Evolutionary conservation across 192 early-diverging fungal genomes (phyloP).

Genomic region (Linnemannia hyalina): DNA sequence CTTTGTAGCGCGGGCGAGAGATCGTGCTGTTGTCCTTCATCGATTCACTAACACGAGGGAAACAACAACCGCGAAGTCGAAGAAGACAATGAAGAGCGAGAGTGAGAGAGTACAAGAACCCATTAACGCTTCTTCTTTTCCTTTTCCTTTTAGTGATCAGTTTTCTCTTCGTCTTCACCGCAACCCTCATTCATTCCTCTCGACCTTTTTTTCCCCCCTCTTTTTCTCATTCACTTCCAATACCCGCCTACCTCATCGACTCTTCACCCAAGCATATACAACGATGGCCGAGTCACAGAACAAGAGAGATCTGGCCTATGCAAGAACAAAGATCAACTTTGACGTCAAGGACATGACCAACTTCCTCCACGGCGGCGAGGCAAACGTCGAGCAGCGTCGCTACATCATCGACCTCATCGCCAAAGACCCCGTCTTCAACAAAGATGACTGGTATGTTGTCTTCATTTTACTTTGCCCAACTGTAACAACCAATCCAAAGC

Average conservation of each 20-base stretch:
- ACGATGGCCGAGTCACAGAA: conserved; percentile 33
- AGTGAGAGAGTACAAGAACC: background rate
- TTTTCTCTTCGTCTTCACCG: background rate
- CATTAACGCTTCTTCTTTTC: background rate
- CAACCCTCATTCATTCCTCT: background rate
- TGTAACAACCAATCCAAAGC: background rate
- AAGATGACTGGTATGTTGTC: conserved; percentile 33
- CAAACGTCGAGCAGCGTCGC: conserved; percentile 27
- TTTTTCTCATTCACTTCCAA: background rate
- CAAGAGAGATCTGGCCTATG: conserved; percentile 65
- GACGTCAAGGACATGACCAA: conserved; percentile 76
- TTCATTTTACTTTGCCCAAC: background rate
- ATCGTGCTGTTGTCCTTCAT: background rate
- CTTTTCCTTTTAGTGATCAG: background rate
- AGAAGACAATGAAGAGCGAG: background rate
- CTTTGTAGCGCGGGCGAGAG: background rate
- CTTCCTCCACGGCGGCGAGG: conserved; percentile 76
- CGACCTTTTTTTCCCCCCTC: too few relatives aligned
- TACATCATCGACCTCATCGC: conserved; percentile 33
- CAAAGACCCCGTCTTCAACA: conserved; percentile 26
- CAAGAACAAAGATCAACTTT: conserved; percentile 78
- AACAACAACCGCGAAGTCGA: background rate
- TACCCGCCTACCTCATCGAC: background rate
- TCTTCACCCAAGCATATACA: background rate
- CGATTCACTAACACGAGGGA: background rate